Evolutionary conservation across 371 early-diverging fungal species (phyloP).

Genomic region (Apophysomyces sp.): DNA sequence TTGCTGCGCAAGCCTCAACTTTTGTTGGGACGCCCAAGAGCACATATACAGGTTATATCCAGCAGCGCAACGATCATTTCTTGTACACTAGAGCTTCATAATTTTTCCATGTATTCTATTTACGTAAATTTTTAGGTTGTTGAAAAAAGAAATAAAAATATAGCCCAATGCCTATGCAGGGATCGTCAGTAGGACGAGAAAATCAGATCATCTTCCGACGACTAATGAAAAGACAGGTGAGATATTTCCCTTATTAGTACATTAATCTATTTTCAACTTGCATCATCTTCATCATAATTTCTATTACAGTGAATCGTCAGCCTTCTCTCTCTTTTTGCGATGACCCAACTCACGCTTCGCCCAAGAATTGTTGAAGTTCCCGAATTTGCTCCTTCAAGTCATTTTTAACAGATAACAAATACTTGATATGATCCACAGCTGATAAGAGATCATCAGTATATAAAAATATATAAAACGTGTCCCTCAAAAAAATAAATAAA

Average conservation of each 20-base stretch:
- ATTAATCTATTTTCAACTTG: not conserved
- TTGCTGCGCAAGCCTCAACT: slow-evolving; percentile 3
- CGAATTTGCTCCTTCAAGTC: not conserved
- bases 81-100: not conserved
- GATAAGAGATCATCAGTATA: not conserved
- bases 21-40: slow-evolving; percentile 12
- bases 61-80: not conserved
- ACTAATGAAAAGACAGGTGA: not conserved
- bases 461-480: slow-evolving; percentile 40
- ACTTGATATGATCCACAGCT: not conserved
- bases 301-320: not conserved
- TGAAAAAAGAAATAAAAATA: no score
- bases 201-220: not conserved
- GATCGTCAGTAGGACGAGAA: slow-evolving; percentile 1
- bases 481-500: slow-evolving; percentile 32
- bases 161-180: no score
- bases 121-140: not conserved
- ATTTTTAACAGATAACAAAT: not conserved
- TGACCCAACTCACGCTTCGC: not conserved
- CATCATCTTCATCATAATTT: not conserved
- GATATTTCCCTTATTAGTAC: not conserved
- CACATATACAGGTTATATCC: slow-evolving; percentile 11
- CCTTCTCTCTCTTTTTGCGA: not conserved
- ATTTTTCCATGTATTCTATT: not conserved
- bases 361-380: not conserved